Percentiles rank a stretch among this genome's conserved stretches.
Conservation (phyloP, 2,329 filamentous ascomycete genomes). For the Fusarium albosuccineum region DNA sequence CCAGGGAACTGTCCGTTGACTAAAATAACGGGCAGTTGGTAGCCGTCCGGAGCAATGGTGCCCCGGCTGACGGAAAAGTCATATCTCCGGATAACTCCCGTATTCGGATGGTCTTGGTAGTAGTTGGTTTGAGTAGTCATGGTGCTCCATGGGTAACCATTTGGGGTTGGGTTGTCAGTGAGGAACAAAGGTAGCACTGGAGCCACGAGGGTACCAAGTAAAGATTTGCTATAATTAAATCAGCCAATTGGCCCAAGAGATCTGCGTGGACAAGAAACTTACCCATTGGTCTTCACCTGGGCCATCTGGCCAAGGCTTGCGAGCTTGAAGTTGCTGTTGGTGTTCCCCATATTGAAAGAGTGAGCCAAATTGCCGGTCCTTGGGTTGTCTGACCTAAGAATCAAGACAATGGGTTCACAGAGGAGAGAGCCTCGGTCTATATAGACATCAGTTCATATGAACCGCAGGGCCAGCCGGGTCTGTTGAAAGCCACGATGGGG, state of each 20-base stretch:
- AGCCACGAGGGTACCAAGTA: slow-evolving; percentile 56
- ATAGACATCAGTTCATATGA: slow-evolving; percentile 21
- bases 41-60: slow-evolving; percentile 68
- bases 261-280: not conserved
- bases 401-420: not conserved
- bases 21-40: slow-evolving; percentile 66
- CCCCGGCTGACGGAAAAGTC: slow-evolving; percentile 66
- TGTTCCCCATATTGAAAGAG: slow-evolving; percentile 39
- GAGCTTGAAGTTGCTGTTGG: slow-evolving; percentile 31
- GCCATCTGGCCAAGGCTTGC: slow-evolving; percentile 32
- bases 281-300: slow-evolving; percentile 44
- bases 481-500: slow-evolving; percentile 22
- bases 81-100: slow-evolving; percentile 68
- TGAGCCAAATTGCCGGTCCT: slow-evolving; percentile 6
- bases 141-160: slow-evolving; percentile 66
- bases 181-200: slow-evolving; percentile 59
- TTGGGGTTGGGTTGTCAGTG: slow-evolving; percentile 62
- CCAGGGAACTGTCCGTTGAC: slow-evolving; percentile 77
- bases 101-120: slow-evolving; percentile 62
- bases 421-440: slow-evolving; percentile 31
- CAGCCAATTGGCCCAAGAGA: slow-evolving; percentile 9
- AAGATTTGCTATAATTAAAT: slow-evolving; percentile 51
- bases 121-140: slow-evolving; percentile 62
- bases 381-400: slow-evolving; percentile 9
- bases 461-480: slow-evolving; percentile 3